Evolutionary conservation across 2,329 filamentous ascomycete species (phyloP), one percentile per base, ranked within the genome.

Genomic region (Thelonectria rubi): DNA sequence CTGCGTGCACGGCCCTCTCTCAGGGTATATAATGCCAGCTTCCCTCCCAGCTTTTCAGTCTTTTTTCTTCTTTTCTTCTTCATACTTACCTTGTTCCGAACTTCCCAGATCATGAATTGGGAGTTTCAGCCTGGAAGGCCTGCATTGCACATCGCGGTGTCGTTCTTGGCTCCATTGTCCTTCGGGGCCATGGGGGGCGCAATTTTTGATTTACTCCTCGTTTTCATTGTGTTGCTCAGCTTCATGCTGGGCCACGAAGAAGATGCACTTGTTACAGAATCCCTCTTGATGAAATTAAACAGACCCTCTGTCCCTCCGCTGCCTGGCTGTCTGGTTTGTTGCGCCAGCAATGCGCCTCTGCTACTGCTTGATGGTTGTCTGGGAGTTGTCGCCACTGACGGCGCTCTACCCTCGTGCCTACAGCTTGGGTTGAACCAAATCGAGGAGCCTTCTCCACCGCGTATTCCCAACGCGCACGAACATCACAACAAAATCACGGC

Each of bases 81-180:
- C 77, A 83, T 82, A 82, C 81, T 83, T 83, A 82, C 80, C 80
- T 83, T 83, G 75, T 77, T 75, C 73, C 73, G 76, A 72, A 69
- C 63, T 67, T 65, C 71, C 74, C 72, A 71, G 81, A 73, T 84
- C 81, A 83, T 65, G 78, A 79, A 78, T 72, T 66, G 74, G 72
- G 69, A 69, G 59, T 67, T 69, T 74, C 77, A 81, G 77, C 72
- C 69, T 69, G 77, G 78, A 74, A 76, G 75, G 76, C 79, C 81
- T 83, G 80, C 81, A 84, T 82, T 81, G 81, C 81, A 84, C 81
- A 81, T 73, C 80, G 81, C 77, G 81, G 81, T 76, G 79, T 80
- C 76, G 71, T 76, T 75, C 76, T 73, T 72, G 69, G 66, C 76
- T 82, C 78, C 76, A 82, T 81, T 82, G 80, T 78, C 80, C 79